Evolutionary conservation across 495 filamentous ascomycete species (phyloP).

Genomic region (Neurospora sp.): DNA sequence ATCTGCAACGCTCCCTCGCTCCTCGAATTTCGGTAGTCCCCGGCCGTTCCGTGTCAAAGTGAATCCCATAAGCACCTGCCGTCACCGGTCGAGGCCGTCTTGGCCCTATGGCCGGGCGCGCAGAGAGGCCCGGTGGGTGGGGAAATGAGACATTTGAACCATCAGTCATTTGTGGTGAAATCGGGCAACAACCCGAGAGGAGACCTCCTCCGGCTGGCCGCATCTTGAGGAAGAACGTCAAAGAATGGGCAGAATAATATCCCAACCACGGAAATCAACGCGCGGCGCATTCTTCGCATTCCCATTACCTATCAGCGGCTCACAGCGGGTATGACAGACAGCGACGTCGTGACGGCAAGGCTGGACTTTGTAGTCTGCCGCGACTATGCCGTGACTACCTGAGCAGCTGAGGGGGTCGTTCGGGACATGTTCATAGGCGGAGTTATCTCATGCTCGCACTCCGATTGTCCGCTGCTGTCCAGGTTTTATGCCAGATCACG

Average conservation of each 20-base stretch:
- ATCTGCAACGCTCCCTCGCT: background rate
- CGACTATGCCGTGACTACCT: background rate
- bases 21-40: background rate
- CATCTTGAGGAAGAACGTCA: background rate
- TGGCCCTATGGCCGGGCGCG: background rate
- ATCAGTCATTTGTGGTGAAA: background rate
- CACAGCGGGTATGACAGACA: background rate
- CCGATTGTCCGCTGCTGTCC: background rate
- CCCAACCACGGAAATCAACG: background rate
- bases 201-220: background rate
- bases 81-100: background rate
- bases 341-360: background rate
- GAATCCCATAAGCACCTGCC: background rate
- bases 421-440: background rate
- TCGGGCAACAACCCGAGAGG: background rate
- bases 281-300: background rate
- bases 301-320: background rate
- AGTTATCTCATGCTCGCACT: background rate
- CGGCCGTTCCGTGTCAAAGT: background rate
- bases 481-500: background rate
- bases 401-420: background rate
- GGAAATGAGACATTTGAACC: background rate
- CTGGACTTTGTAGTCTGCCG: background rate
- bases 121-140: background rate
- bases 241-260: background rate